phyloP scores from a whole-genome alignment of 176 grass and related monocot species.

The Cymbopogon citratus region DNA sequence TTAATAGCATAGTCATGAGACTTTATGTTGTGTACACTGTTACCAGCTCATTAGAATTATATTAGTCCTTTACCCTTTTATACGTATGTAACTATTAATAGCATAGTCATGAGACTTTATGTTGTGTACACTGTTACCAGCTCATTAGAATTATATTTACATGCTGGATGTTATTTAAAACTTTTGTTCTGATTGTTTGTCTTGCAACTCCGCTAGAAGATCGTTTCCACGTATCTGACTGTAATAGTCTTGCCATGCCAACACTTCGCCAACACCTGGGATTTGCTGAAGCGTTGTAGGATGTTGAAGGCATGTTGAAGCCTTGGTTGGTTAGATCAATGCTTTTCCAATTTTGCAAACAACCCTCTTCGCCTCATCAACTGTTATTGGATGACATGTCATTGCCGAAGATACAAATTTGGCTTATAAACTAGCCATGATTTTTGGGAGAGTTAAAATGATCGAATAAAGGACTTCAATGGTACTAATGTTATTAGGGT shows the following conservation, averaged over 20 bases:
- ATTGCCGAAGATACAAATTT: background rate
- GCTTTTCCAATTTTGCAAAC: background rate
- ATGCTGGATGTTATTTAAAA: background rate
- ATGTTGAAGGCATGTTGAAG: background rate
- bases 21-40: background rate
- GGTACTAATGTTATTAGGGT: background rate
- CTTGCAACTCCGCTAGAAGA: background rate
- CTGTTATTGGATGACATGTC: background rate
- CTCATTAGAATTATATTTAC: slow-evolving; percentile 4
- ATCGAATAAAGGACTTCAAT: background rate
- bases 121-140: background rate
- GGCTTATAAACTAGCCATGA: background rate
- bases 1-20: background rate
- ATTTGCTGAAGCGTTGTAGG: background rate
- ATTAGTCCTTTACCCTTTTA: background rate
- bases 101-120: background rate
- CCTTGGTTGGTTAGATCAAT: background rate
- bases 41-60: background rate
- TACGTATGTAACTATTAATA: background rate
- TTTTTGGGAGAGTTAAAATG: background rate
- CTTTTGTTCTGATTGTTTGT: background rate
- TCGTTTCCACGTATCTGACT: background rate
- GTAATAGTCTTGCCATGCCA: background rate
- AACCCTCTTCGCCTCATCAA: background rate
- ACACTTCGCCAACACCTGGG: background rate